Evolutionary conservation across 2,329 filamentous ascomycete genomes (phyloP).

Genomic region (Trichoderma semiorbis): DNA sequence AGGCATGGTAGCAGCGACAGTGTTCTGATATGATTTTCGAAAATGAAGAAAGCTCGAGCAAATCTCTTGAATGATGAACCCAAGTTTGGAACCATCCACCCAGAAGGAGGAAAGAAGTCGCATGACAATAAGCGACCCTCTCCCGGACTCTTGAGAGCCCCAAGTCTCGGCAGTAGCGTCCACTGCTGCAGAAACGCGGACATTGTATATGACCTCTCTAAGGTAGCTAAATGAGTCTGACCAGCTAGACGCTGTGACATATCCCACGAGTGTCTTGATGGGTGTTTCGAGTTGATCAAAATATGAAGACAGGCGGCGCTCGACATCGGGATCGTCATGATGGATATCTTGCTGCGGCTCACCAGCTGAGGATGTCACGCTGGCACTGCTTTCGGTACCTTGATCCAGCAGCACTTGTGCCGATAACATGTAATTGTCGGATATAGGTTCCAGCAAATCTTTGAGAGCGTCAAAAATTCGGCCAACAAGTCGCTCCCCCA

Average conservation of each 20-base stretch:
- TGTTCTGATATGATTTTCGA: conserved; percentile 60
- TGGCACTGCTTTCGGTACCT: conserved; percentile 36
- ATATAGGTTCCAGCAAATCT: conserved; percentile 54
- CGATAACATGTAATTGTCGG: conserved; percentile 55
- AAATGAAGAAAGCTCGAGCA: conserved; percentile 66
- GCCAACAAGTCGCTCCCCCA: conserved; percentile 50
- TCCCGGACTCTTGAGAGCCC: conserved; percentile 49
- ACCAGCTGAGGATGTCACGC: conserved; percentile 32
- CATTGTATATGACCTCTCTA: conserved; percentile 48
- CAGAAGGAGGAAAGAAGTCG: conserved; percentile 61
- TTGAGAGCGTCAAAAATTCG: conserved; percentile 56
- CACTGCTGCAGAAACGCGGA: conserved; percentile 42
- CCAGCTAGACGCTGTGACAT: conserved; percentile 64
- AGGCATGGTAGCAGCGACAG: conserved; percentile 59
- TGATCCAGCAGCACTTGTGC: conserved; percentile 57
- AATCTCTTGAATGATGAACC: conserved; percentile 61
- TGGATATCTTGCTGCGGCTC: conserved; percentile 21
- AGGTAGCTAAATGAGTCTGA: conserved; percentile 56
- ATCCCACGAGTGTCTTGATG: conserved; percentile 58
- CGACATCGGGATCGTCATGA: conserved; percentile 20
- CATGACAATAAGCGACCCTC: conserved; percentile 50
- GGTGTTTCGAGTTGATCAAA: conserved; percentile 50
- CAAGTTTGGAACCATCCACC: conserved; percentile 61
- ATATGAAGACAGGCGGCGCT: conserved; percentile 33
- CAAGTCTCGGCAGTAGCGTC: conserved; percentile 36